phyloP scores from a whole-genome alignment of 108 stramenopile genomes.

The Skeletonema grethae region DNA sequence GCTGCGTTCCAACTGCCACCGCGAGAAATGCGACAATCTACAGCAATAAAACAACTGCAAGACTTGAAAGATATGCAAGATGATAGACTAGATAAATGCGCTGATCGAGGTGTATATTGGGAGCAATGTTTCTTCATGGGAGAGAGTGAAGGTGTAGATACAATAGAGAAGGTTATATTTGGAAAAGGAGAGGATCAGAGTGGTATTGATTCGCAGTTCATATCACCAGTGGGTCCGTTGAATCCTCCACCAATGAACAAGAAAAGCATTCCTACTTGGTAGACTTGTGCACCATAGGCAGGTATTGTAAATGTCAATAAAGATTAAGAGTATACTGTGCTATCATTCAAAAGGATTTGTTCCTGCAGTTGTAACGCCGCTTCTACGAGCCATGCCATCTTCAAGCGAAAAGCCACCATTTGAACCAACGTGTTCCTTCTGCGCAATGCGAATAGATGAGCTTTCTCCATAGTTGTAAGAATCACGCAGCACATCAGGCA shows the following conservation, averaged over 20 bases:
- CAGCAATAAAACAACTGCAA: slow-evolving; percentile 2
- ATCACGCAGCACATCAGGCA: slow-evolving; percentile 3
- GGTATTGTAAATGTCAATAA: background rate
- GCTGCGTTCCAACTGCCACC: slow-evolving; percentile 10
- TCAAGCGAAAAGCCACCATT: background rate
- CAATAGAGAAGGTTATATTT: background rate
- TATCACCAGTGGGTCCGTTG: slow-evolving; percentile 8
- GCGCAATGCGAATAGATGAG: background rate
- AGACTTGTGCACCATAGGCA: background rate
- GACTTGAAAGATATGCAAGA: slow-evolving; percentile 9
- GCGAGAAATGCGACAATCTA: background rate
- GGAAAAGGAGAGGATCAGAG: background rate
- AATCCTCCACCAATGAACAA: slow-evolving; percentile 8
- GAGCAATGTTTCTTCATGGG: slow-evolving; percentile 8
- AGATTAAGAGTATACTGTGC: background rate
- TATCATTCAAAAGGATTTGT: slow-evolving; percentile 9
- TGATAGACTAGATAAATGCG: background rate
- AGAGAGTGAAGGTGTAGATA: slow-evolving; percentile 6
- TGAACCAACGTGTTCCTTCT: background rate
- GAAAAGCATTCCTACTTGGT: slow-evolving; percentile 9
- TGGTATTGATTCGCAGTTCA: slow-evolving; percentile 7
- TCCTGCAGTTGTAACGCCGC: background rate
- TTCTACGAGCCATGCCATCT: background rate
- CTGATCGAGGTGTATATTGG: slow-evolving; percentile 1
- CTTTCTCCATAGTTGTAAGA: background rate